Percentiles rank a stretch among this genome's conserved stretches.
phyloP scores from a whole-genome alignment of 2,329 filamentous ascomycete genomes.

The Fusarium sterilihyphosum region DNA sequence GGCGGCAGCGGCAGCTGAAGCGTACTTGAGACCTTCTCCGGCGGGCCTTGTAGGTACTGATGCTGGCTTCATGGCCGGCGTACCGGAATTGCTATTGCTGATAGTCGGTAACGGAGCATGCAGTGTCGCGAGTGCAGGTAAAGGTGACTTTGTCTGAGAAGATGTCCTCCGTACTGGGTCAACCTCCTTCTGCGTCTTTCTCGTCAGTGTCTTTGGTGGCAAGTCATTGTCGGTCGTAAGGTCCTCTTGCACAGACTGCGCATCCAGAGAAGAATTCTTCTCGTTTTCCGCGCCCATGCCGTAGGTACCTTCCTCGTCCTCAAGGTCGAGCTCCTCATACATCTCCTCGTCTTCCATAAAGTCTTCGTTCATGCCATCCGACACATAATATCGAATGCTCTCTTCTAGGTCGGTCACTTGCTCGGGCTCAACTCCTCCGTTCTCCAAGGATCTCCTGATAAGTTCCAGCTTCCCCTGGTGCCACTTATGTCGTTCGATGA shows the following conservation, averaged over 20 bases:
- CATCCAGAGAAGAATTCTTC: slow-evolving; percentile 92
- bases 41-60: slow-evolving; percentile 84
- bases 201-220: slow-evolving; percentile 55
- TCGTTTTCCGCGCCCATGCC: slow-evolving; percentile 85
- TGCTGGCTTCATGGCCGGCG: slow-evolving; percentile 88
- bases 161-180: slow-evolving; percentile 74
- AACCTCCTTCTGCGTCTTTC: slow-evolving; percentile 70
- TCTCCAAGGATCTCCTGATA: slow-evolving; percentile 88
- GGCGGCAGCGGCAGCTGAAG: slow-evolving; percentile 92
- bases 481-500: slow-evolving; percentile 95
- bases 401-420: slow-evolving; percentile 91
- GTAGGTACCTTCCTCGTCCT: slow-evolving; percentile 90
- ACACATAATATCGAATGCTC: slow-evolving; percentile 93
- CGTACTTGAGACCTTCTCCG: slow-evolving; percentile 94
- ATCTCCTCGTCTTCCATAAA: slow-evolving; percentile 94
- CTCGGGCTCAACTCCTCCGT: slow-evolving; percentile 87
- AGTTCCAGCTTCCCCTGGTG: slow-evolving; percentile 93
- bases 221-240: slow-evolving; percentile 66
- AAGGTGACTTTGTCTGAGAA: slow-evolving; percentile 89
- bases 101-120: slow-evolving; percentile 76
- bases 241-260: slow-evolving; percentile 91
- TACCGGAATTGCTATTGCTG: slow-evolving; percentile 65
- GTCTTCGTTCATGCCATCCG: slow-evolving; percentile 87
- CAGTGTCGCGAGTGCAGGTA: slow-evolving; percentile 91
- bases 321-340: slow-evolving; percentile 92